Evolutionary conservation across 257 asterid genomes (phyloP).

Genomic region (Capsicum pubescens): DNA sequence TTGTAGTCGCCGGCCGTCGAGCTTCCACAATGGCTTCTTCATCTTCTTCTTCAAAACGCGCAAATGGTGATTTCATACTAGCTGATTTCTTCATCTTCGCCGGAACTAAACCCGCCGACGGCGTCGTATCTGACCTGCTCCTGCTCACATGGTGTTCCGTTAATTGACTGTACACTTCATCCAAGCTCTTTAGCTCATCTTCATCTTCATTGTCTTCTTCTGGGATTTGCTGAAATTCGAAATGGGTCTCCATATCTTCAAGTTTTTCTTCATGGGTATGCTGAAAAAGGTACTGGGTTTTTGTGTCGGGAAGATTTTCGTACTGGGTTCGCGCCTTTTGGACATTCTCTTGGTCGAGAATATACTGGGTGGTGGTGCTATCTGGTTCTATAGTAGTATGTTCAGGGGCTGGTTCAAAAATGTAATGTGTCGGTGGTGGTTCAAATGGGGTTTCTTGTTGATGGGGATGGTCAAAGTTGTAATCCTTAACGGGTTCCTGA

Average conservation of each 20-base stretch:
- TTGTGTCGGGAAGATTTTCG: slow-evolving; percentile 18
- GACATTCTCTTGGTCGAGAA: slow-evolving; percentile 20
- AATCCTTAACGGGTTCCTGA: slow-evolving; percentile 39
- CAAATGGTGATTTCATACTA: slow-evolving; percentile 54
- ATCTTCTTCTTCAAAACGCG: slow-evolving; percentile 56
- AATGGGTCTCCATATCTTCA: slow-evolving; percentile 17
- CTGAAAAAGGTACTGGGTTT: slow-evolving; percentile 21
- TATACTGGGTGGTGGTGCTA: slow-evolving; percentile 28
- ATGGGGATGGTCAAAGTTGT: slow-evolving; percentile 30
- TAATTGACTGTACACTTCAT: slow-evolving; percentile 60
- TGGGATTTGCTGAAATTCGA: slow-evolving; percentile 28
- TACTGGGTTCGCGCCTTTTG: slow-evolving; percentile 34
- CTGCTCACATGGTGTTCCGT: slow-evolving; percentile 44
- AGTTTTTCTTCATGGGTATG: slow-evolving; percentile 22
- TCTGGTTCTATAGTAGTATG: slow-evolving; percentile 26
- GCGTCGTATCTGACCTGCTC: slow-evolving; percentile 67
- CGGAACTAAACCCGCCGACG: slow-evolving; percentile 56
- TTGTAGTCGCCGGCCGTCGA: slow-evolving; percentile 72
- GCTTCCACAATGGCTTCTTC: slow-evolving; percentile 50
- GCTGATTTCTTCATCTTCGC: slow-evolving; percentile 66
- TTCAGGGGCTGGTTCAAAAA: slow-evolving; percentile 44
- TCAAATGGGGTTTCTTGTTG: slow-evolving; percentile 38
- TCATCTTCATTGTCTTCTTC: slow-evolving; percentile 37
- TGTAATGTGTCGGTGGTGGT: slow-evolving; percentile 44
- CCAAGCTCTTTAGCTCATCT: slow-evolving; percentile 50